Evolutionary conservation across 2,329 filamentous ascomycete species (phyloP), one percentile per base, ranked within the genome.

Genomic region (Zasmidium cellare): DNA sequence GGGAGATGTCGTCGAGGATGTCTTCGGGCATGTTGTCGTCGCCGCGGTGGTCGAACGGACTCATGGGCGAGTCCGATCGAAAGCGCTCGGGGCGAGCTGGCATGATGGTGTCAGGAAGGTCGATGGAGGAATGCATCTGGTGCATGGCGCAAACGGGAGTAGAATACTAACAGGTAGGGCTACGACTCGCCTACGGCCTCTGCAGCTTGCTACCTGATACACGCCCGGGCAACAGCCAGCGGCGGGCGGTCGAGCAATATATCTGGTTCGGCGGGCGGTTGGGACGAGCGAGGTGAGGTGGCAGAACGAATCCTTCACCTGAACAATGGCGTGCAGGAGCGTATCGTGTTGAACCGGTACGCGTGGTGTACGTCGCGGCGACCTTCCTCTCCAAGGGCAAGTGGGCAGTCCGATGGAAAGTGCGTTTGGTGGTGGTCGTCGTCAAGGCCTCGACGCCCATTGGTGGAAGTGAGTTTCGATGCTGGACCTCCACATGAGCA

Each of bases 1-100:
- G 94, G 45, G 94, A 96, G 70, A 99, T 97, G 75, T 99, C 93
- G 80, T 97, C 87, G 51, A 99, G 86, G 55, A 81, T 76, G 18
- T 81, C 77, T 60, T 80, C 77, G 19, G 77, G 71, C 79, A 81
- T 80, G 62, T n/a, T n/a, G n/a, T 55, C 66, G 53, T 53, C 24
- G 35, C 35, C 7, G 35, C 35, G 35, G 53, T 53, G 35, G 61
- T 59, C 47, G 59, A 45, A 53, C 25, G 48, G 31, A 19, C 53
- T 49, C 24, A 60, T 49, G 38, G 58, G 60, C 41, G 62, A 63
- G 35, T 60, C 58, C 20, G 58, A 51, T 51, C 61, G 57, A 41
- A 41, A 41, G 50, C 35, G 35, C 18, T 18, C 20, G 31, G 48
- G 46, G 44, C 56, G 52, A 48, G 59, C 54, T 59, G 63, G 46